These are phyloP conservation scores for Tuber calosporum DNA, from an alignment of 495 filamentous ascomycete genomes.

Conservation along the genomic window DNA sequence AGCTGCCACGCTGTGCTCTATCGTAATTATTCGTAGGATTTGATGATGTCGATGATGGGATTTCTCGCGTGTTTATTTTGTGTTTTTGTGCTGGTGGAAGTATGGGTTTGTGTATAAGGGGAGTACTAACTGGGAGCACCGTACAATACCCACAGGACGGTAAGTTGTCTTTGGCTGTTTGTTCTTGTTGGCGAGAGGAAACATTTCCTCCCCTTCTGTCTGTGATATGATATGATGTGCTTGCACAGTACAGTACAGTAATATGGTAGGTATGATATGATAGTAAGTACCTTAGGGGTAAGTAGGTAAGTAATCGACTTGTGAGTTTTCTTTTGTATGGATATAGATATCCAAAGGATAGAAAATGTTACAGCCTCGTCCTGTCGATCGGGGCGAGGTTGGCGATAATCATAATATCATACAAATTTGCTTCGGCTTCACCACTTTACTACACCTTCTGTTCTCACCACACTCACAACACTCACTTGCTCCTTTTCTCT, in stretches of 20 bases:
- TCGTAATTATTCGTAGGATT: background rate
- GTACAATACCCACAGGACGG: background rate
- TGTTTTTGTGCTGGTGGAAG: background rate
- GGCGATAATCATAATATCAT: background rate
- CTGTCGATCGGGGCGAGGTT: background rate
- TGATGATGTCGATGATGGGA: background rate
- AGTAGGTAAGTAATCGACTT: background rate
- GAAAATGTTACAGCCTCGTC: background rate
- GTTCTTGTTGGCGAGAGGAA: background rate
- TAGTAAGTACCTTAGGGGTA: background rate
- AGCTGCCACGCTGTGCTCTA: background rate
- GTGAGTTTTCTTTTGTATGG: background rate
- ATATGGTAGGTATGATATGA: background rate
- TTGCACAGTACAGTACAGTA: background rate
- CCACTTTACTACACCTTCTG: background rate
- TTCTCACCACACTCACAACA: background rate
- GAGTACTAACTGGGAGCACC: background rate
- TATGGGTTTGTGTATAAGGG: background rate
- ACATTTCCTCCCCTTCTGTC: slow-evolving; percentile 3
- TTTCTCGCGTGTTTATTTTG: background rate
- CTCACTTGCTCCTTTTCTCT: background rate
- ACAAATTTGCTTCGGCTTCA: background rate
- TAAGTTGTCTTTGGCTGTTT: background rate
- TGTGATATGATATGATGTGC: too few relatives aligned
- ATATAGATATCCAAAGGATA: background rate